Conservation (phyloP, 148 eudicot species). For the Diospyros kaki region DNA sequence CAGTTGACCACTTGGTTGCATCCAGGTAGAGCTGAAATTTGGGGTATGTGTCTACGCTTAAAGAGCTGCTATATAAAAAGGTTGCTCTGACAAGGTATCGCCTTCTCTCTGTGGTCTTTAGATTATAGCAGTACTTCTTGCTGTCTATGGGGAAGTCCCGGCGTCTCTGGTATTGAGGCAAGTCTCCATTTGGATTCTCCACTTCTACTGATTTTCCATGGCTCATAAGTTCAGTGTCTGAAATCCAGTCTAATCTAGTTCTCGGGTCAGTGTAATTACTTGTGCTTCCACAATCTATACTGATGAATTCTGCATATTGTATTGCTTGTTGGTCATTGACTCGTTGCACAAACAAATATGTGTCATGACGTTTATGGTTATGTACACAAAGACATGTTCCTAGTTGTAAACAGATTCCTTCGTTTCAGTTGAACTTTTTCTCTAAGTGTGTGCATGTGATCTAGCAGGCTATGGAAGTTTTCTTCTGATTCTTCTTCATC, state of each 20-base stretch:
- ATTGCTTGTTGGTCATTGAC: background rate
- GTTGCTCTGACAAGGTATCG: slow-evolving; percentile 80
- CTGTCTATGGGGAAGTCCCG: slow-evolving; percentile 72
- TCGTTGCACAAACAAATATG: background rate
- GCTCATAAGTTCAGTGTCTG: slow-evolving; percentile 52
- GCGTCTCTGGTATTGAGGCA: slow-evolving; percentile 47
- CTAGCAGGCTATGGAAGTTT: background rate
- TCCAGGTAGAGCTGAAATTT: slow-evolving; percentile 86
- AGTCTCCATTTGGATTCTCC: slow-evolving; percentile 30
- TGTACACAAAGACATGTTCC: background rate
- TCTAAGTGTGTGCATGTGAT: background rate
- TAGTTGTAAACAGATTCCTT: background rate
- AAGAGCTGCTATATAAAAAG: slow-evolving; percentile 64
- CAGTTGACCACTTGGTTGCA: slow-evolving; percentile 87
- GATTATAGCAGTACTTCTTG: slow-evolving; percentile 71
- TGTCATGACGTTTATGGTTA: background rate
- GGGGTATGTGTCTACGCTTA: slow-evolving; percentile 51
- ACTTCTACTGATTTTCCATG: slow-evolving; percentile 44
- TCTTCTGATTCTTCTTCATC: background rate
- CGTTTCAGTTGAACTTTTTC: background rate
- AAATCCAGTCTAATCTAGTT: slow-evolving; percentile 63
- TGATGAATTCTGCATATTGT: slow-evolving; percentile 73
- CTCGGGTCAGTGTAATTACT: slow-evolving; percentile 63
- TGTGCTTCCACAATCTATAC: slow-evolving; percentile 91
- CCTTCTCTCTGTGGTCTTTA: slow-evolving; percentile 65